Evolutionary conservation across 2,329 filamentous ascomycete species (phyloP).

Genomic region (Aspergillus sp.): DNA sequence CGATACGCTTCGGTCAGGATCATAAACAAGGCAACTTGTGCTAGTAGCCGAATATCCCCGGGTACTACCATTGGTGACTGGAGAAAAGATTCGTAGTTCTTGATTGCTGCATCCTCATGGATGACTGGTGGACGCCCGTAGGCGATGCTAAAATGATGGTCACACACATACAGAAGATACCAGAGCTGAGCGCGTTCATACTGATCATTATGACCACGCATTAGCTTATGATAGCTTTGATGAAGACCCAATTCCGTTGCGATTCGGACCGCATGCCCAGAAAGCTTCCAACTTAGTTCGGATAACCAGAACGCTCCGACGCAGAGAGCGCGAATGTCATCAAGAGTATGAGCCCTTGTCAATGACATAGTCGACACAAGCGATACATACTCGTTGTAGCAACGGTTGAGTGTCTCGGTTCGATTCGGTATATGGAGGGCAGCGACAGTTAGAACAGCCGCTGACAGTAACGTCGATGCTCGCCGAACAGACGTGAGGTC

Average conservation of each 20-base stretch:
- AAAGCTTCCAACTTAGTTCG: slow-evolving; percentile 64
- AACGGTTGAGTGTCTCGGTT: slow-evolving; percentile 55
- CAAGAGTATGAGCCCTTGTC: slow-evolving; percentile 58
- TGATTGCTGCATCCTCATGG: slow-evolving; percentile 59
- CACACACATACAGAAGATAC: slow-evolving; percentile 66
- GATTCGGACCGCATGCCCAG: slow-evolving; percentile 60
- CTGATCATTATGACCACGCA: slow-evolving; percentile 51
- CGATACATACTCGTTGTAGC: slow-evolving; percentile 60
- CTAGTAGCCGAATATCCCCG: slow-evolving; percentile 59
- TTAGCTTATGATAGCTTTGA: slow-evolving; percentile 54
- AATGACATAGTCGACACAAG: slow-evolving; percentile 61
- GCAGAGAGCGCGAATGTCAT: slow-evolving; percentile 61
- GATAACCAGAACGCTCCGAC: slow-evolving; percentile 65
- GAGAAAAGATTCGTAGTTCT: slow-evolving; percentile 61
- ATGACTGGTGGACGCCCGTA: slow-evolving; percentile 63
- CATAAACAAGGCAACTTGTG: slow-evolving; percentile 60
- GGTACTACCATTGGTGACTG: slow-evolving; percentile 54
- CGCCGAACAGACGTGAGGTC: slow-evolving; percentile 56
- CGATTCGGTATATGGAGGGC: slow-evolving; percentile 60
- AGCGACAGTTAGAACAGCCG: slow-evolving; percentile 59
- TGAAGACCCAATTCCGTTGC: slow-evolving; percentile 61
- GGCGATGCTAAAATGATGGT: slow-evolving; percentile 65
- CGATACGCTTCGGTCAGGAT: slow-evolving; percentile 59
- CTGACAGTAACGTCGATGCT: slow-evolving; percentile 58
- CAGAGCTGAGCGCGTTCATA: slow-evolving; percentile 61